Percentiles rank a stretch among this genome's conserved stretches.
These are phyloP conservation scores for Paecilomyces sp. DNA, from an alignment of 2,329 filamentous ascomycete genomes.

Conservation along the genomic window DNA sequence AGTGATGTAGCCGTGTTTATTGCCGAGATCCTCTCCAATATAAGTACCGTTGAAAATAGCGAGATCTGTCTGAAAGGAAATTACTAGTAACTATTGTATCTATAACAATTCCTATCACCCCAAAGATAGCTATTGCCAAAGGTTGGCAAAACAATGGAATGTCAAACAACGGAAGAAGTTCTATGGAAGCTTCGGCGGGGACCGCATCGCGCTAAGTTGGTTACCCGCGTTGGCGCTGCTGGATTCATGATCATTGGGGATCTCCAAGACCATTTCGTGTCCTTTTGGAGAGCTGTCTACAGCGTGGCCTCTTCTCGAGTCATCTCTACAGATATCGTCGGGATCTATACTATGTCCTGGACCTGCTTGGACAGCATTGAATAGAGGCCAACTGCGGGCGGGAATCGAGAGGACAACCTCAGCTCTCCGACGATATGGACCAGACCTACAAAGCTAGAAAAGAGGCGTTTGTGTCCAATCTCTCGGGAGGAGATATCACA, in stretches of 20 bases:
- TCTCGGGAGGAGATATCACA: conserved; percentile 71
- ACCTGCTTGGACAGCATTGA: neutral
- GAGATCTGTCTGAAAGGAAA: no score
- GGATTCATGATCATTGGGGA: neutral
- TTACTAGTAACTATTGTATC: no score
- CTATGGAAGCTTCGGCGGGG: neutral
- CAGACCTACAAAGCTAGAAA: conserved; percentile 80
- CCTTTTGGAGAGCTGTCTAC: neutral
- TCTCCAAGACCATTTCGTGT: neutral
- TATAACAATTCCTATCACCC: no score
- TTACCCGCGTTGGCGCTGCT: neutral
- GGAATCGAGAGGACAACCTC: neutral
- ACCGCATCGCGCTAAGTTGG: neutral
- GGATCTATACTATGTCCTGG: neutral
- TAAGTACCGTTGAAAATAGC: no score
- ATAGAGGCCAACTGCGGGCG: neutral
- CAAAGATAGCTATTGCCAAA: neutral
- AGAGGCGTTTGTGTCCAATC: conserved; percentile 90
- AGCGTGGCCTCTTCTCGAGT: neutral
- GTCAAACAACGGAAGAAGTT: neutral
- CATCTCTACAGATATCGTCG: neutral
- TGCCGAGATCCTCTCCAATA: no score
- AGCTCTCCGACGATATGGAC: conserved; percentile 20
- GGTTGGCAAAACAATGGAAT: neutral
- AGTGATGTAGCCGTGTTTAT: no score